Conservation (phyloP, 2,329 filamentous ascomycete species). For the Phialophora macrospora region DNA sequence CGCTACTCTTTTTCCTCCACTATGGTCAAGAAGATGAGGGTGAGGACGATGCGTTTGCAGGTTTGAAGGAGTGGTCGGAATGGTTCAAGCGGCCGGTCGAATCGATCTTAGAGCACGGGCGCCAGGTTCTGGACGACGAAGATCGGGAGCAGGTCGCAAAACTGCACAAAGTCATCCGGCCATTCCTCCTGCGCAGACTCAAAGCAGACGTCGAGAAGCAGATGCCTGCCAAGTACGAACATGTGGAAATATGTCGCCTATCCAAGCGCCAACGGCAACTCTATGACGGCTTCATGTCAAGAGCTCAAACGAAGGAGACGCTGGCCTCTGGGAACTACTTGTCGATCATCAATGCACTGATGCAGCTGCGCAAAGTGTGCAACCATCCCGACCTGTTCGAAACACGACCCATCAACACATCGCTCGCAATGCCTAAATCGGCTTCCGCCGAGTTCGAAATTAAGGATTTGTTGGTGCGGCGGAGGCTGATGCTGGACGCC, state of each 20-base stretch:
- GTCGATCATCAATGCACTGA: conserved; percentile 96
- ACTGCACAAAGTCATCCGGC: conserved; percentile 89
- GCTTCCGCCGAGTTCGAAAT: conserved; percentile 74
- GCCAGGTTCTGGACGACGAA: conserved; percentile 92
- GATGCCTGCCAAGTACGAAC: conserved; percentile 97
- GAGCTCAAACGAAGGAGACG: conserved; percentile 85
- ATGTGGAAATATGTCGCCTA: conserved; percentile 91
- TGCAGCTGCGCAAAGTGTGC: conserved; percentile 97
- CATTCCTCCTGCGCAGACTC: conserved; percentile 85
- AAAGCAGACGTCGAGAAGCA: conserved; percentile 99
- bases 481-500: conserved; percentile 61
- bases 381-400: conserved; percentile 98
- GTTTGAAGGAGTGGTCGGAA: conserved; percentile 92
- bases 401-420: conserved; percentile 93
- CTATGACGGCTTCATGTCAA: conserved; percentile 94
- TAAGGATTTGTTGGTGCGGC: conserved; percentile 72
- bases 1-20: conserved; percentile 93
- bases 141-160: conserved; percentile 89
- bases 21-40: conserved; percentile 76
- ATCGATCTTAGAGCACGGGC: conserved; percentile 92
- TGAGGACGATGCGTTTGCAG: conserved; percentile 86
- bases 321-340: conserved; percentile 92
- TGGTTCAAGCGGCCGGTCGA: conserved; percentile 96
- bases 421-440: conserved; percentile 86
- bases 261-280: conserved; percentile 94